Evolutionary conservation across 2,329 filamentous ascomycete genomes (phyloP), one percentile per base, ranked within the genome.

Genomic region (Pseudogymnoascus sp.): DNA sequence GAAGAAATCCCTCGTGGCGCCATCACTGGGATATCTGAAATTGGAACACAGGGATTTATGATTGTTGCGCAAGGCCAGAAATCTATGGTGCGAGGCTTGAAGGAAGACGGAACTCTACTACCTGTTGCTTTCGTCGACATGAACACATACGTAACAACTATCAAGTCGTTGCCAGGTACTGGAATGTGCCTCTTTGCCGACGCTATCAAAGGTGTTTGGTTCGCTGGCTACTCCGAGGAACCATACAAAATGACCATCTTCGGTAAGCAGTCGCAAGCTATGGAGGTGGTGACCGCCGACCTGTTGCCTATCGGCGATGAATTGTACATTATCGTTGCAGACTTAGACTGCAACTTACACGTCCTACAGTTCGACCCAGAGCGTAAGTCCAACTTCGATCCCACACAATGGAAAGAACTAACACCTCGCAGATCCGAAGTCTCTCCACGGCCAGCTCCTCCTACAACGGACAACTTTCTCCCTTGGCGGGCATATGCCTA

Each of bases 111-210:
- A 0, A 92, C 90, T 1, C 82, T 97, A 61, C 80, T 97, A 0
- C 95, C 95, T 0, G 93, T 99, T 3, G 95, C 95, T 0, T 99
- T 99, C 72, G 89, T 99, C 81, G 95, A 99, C 72, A 96, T 97
- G 86, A 95, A 91, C 76, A 96, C 90, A 75, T 95, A 96, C 71
- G 91, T 96, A 11, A 90, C 87, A 2, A 86, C 88, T n/a, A 83
- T 91, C 62, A 95, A 93, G 72, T 90, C 91, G 70, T 81, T 99
- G 16, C 86, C 86, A 3, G 86, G 88, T 1, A 96, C 91, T 0
- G 93, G 93, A 0, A 81, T 99, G 73, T 92, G 90, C 71, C 81
- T 96, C 10, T 86, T 97, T 77, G 90, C 90, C 0, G 95, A 99
- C 76, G 90, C 89, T 0, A 86, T 95, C 73, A 96, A 96, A 77